Evolutionary conservation across 2,329 filamentous ascomycete genomes (phyloP), one percentile per base, ranked within the genome.

Genomic region (Geosmithia putterillii): DNA sequence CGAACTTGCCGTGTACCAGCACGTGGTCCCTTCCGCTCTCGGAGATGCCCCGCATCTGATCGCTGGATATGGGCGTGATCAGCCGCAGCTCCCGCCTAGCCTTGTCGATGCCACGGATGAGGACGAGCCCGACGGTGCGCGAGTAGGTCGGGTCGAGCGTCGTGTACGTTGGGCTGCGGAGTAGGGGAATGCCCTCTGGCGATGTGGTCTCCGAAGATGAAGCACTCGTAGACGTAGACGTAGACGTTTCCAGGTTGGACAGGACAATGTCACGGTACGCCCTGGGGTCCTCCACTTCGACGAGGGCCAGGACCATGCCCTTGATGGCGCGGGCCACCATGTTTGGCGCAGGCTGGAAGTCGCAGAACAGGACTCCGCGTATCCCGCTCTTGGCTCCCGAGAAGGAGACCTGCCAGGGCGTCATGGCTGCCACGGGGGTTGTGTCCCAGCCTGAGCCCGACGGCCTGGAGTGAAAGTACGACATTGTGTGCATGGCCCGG

Each of bases 401-500:
- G 51, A 85, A 89, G 4, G 59, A 62, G 20, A 88, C 74, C 34
- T 76, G 61, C 69, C 76, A 80, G 0, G 84, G 84, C 0, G 68
- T 57, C 7, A 72, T 51, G 0, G 65, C 62, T 1, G 74, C 74
- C 8, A 89, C 60, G 0, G 82, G 73, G 0, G 62, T 65, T 0
- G 67, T 46, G 42, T 71, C 62, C 74, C 79, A 85, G 38, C 55
- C 58, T 18, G 59, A 41, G 6, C 47, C 21, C 25, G 19, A 7
- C 21, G 28, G 28, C 17, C 18, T 25, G 18, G 35, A 50, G 54
- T 90, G 86, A 53, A 90, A 86, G 52, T 89, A 90, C 0, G 83
- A 81, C 70, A 87, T 80, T n/a, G 72, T 76, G 51, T 88, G 83
- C 81, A 90, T 87, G 6, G 73, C 71, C 42, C 83, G 67, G 3